Conservation (phyloP, 805 yeast genomes). For the Candida dajiaensis region DNA sequence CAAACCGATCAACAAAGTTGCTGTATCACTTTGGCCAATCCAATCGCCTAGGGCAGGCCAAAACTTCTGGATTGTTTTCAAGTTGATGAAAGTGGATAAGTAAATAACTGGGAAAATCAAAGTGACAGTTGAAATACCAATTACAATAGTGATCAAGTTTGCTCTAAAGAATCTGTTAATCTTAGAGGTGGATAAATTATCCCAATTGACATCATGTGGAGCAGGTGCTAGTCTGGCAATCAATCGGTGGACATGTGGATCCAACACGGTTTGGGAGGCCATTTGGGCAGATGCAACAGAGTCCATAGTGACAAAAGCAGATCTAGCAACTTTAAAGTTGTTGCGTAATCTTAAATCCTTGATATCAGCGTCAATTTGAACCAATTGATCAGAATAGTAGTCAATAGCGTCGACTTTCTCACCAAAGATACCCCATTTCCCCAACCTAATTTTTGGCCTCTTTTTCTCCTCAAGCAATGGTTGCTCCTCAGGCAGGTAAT, state of each 20-base stretch:
- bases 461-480: slow-evolving; percentile 5
- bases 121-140: slow-evolving; percentile 63
- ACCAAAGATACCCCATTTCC: slow-evolving; percentile 61
- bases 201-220: slow-evolving; percentile 94
- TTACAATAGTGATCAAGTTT: slow-evolving; percentile 57
- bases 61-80: slow-evolving; percentile 68
- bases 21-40: slow-evolving; percentile 66
- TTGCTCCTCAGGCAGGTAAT: slow-evolving; percentile 7
- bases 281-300: slow-evolving; percentile 93
- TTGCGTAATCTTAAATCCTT: slow-evolving; percentile 12
- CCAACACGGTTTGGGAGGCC: slow-evolving; percentile 92
- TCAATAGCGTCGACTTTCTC: slow-evolving; percentile 76
- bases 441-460: slow-evolving; percentile 60
- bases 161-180: slow-evolving; percentile 61
- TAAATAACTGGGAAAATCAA: slow-evolving; percentile 81
- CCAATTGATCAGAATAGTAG: slow-evolving; percentile 62
- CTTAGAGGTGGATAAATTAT: slow-evolving; percentile 75
- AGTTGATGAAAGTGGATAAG: slow-evolving; percentile 74
- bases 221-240: slow-evolving; percentile 90
- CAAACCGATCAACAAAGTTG: slow-evolving; percentile 56
- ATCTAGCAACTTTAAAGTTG: slow-evolving; percentile 41
- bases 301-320: slow-evolving; percentile 93
- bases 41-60: slow-evolving; percentile 81
- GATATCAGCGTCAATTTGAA: slow-evolving; percentile 67
- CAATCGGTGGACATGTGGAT: slow-evolving; percentile 79